Conservation (phyloP, 768 basidiomycete species). For the Dioszegia aurantiaca region DNA sequence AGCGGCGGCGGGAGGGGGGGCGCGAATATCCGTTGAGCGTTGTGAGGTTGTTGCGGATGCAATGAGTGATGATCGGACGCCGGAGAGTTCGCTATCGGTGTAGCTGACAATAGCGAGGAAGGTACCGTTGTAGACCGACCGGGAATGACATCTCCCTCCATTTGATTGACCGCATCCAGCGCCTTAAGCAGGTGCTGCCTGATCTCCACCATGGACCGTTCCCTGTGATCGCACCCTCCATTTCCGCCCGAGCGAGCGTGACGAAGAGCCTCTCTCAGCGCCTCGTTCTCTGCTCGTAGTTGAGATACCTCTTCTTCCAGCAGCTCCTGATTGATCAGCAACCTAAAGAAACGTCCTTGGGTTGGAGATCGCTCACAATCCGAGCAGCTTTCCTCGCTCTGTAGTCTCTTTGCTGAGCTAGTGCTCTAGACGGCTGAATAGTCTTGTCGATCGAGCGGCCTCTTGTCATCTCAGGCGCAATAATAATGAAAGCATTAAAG, state of each 20-base stretch:
- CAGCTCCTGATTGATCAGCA: background rate
- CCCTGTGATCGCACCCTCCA: background rate
- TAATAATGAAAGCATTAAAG: no score
- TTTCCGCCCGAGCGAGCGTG: background rate
- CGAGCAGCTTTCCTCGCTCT: constrained; percentile 3
- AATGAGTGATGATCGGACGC: no score
- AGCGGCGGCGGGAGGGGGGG: no score
- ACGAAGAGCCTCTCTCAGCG: background rate
- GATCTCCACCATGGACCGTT: background rate
- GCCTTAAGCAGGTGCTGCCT: background rate
- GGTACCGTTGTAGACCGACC: background rate
- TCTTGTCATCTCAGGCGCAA: no score
- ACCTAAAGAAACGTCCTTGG: background rate
- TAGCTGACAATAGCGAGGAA: background rate
- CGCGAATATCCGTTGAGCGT: no score
- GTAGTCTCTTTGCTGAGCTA: constrained; percentile 8
- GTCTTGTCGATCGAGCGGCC: constrained; percentile 4
- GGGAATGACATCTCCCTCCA: background rate
- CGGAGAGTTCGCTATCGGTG: no score
- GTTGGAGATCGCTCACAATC: background rate
- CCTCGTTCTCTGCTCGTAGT: background rate
- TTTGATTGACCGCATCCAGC: background rate
- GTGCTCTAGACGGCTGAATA: background rate
- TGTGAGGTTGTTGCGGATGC: no score
- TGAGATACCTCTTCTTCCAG: background rate